Conservation (phyloP, 2,329 filamentous ascomycete genomes). For the Penicillium expansum region DNA sequence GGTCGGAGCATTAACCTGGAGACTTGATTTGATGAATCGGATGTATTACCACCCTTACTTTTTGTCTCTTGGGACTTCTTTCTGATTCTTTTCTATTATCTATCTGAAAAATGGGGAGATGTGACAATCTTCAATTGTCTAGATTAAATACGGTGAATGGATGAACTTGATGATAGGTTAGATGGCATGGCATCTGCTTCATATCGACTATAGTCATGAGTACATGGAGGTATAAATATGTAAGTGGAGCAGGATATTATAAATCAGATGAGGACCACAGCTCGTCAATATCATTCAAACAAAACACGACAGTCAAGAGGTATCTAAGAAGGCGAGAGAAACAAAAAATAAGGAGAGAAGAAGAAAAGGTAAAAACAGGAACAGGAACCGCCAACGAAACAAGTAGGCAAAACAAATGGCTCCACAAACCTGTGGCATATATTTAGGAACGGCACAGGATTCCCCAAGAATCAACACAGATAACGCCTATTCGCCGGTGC, state of each 20-base stretch:
- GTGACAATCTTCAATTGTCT: not conserved
- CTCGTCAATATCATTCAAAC: constrained; percentile 24
- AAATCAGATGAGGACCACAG: constrained; percentile 5
- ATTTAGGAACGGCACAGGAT: constrained; percentile 12
- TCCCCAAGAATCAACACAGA: constrained; percentile 14
- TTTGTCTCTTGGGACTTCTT: not conserved
- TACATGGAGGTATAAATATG: not conserved
- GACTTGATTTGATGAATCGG: constrained; percentile 53
- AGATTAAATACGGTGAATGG: not conserved
- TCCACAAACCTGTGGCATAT: constrained; percentile 11
- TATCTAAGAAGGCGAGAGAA: constrained; percentile 21
- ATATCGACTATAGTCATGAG: not conserved
- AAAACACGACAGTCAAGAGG: constrained; percentile 18
- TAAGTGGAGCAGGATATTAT: not conserved
- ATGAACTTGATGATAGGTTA: not conserved
- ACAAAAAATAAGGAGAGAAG: not conserved
- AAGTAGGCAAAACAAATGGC: constrained; percentile 6
- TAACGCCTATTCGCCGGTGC: constrained; percentile 24
- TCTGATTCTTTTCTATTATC: not conserved
- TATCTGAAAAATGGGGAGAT: not conserved
- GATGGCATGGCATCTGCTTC: not conserved
- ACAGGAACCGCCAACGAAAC: constrained; percentile 4
- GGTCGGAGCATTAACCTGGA: constrained; percentile 97
- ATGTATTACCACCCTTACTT: not conserved
- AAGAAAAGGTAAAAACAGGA: not conserved